Conservation (phyloP, 2,329 filamentous ascomycete genomes). For the Penicillium corylophilum region DNA sequence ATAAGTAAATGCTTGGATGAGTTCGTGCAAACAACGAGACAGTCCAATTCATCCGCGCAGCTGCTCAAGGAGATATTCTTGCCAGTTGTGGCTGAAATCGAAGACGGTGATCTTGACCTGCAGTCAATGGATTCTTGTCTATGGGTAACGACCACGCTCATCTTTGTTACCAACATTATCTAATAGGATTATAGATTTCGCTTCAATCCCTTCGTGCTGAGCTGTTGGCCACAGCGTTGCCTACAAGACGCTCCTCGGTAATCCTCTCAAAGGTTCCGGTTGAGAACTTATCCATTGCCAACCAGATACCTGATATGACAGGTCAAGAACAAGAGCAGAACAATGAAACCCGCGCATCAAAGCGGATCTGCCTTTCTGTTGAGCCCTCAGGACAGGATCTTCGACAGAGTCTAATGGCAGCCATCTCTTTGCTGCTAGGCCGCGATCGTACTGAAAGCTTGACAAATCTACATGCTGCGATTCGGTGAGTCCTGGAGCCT, state of each 20-base stretch:
- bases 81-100: conserved; percentile 25
- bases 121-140: conserved; percentile 29
- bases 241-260: background rate
- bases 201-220: conserved; percentile 19
- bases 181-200: conserved; percentile 25
- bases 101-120: conserved; percentile 17
- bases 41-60: conserved; percentile 17
- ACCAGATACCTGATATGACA: conserved; percentile 11
- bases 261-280: background rate
- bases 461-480: conserved; percentile 42
- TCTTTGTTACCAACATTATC: background rate
- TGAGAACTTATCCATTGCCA: background rate
- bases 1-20: conserved; percentile 32
- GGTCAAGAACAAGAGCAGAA: conserved; percentile 12
- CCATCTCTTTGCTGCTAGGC: conserved; percentile 35
- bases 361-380: conserved; percentile 36
- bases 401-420: conserved; percentile 34
- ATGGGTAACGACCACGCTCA: conserved; percentile 26
- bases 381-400: conserved; percentile 32
- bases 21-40: conserved; percentile 19
- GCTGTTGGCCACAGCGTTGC: conserved; percentile 1
- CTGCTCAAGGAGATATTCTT: conserved; percentile 29
- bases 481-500: conserved; percentile 48
- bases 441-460: conserved; percentile 35
- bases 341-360: conserved; percentile 29